A percentile compares a stretch with the other conserved stretches of the same genome.
Conservation (phyloP, 1,284 basidiomycete genomes). For the Apiotrichum siamense region DNA sequence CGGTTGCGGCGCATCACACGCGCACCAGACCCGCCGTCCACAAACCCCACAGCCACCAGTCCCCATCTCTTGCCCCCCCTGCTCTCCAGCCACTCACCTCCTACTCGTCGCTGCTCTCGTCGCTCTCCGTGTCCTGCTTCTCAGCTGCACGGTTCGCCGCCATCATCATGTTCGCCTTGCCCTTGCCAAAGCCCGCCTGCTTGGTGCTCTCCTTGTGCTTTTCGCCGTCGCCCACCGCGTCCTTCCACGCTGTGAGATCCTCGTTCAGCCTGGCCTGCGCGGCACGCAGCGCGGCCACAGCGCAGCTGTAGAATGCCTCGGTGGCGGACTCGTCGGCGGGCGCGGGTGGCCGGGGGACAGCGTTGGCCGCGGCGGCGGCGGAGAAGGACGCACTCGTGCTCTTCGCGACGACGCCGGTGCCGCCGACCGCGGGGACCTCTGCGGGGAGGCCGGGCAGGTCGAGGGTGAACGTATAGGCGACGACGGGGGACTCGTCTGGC, state of each 20-base stretch:
- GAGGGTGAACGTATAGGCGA: conserved; percentile 21
- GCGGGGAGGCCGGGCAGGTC: conserved; percentile 21
- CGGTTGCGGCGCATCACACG: too few species aligned
- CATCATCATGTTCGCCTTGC: conserved; percentile 29
- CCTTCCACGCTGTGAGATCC: conserved; percentile 32
- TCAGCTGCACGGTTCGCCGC: conserved; percentile 17
- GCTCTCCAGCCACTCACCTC: too few species aligned
- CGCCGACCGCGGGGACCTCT: too few species aligned
- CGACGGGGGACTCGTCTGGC: too few species aligned
- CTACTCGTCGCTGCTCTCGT: conserved; percentile 10
- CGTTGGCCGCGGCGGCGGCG: neutral
- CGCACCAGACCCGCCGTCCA: too few species aligned
- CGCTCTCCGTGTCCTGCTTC: neutral
- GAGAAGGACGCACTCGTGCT: neutral
- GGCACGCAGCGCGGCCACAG: conserved; percentile 16
- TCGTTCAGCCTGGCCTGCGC: conserved; percentile 26
- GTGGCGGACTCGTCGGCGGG: conserved; percentile 12
- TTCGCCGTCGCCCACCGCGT: conserved; percentile 32
- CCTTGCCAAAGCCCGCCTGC: conserved; percentile 22
- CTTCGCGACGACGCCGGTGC: too few species aligned
- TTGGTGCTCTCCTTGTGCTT: conserved; percentile 30
- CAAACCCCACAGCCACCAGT: too few species aligned
- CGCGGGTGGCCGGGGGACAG: neutral
- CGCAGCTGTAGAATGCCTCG: conserved; percentile 19
- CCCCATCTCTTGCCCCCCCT: too few species aligned